phyloP scores from a whole-genome alignment of 768 basidiomycete species.

The Russula sp. region DNA sequence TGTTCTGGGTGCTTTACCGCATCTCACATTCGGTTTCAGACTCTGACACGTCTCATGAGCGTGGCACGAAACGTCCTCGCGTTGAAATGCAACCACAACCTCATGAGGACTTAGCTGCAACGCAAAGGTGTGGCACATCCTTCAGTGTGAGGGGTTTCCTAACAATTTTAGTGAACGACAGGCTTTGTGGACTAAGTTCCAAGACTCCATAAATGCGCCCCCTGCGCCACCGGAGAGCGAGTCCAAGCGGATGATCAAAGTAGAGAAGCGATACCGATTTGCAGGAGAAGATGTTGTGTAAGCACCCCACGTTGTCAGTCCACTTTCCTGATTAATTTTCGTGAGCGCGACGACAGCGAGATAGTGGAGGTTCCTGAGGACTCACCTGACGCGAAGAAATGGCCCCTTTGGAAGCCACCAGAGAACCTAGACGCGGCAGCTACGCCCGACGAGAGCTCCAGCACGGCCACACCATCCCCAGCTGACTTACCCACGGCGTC shows the following conservation, averaged over 20 bases:
- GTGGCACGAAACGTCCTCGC: slow-evolving; percentile 34
- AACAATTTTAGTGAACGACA: slow-evolving; percentile 46
- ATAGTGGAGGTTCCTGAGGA: slow-evolving; percentile 66
- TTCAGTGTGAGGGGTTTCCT: slow-evolving; percentile 6
- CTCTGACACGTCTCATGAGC: slow-evolving; percentile 38
- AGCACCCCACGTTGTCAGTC: slow-evolving; percentile 29
- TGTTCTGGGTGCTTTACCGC: background rate
- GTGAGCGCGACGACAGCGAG: slow-evolving; percentile 43
- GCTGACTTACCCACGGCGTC: slow-evolving; percentile 20
- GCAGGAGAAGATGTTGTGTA: slow-evolving; percentile 74
- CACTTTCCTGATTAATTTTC: background rate
- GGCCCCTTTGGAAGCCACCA: slow-evolving; percentile 51
- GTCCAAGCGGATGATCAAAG: slow-evolving; percentile 47
- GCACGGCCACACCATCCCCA: slow-evolving; percentile 1
- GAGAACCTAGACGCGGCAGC: slow-evolving; percentile 20
- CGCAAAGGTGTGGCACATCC: slow-evolving; percentile 31
- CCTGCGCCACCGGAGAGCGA: slow-evolving; percentile 22
- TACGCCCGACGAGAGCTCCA: slow-evolving; percentile 12
- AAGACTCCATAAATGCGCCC: slow-evolving; percentile 47
- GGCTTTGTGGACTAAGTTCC: slow-evolving; percentile 62
- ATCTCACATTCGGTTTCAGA: slow-evolving; percentile 25
- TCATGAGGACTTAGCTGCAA: slow-evolving; percentile 38
- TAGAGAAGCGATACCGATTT: slow-evolving; percentile 65
- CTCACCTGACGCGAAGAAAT: slow-evolving; percentile 70
- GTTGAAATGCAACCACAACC: slow-evolving; percentile 24